A percentile compares a stretch with the other conserved stretches of the same genome.
Evolutionary conservation across 805 yeast genomes (phyloP).

Genomic region (Ogataea pini): DNA sequence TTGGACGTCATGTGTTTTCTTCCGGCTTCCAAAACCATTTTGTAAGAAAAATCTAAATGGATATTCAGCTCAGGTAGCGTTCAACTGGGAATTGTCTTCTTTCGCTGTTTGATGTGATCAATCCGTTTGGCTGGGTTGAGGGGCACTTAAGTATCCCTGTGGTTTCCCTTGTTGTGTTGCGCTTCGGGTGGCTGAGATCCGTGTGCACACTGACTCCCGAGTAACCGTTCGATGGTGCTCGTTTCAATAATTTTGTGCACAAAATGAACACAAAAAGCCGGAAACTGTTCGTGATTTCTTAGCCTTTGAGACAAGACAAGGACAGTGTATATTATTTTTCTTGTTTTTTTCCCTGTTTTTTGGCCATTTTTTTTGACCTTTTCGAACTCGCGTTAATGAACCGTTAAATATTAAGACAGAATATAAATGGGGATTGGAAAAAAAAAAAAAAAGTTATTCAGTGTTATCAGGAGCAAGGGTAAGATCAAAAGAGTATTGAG

Average conservation of each 20-base stretch:
- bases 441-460: not conserved
- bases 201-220: not conserved
- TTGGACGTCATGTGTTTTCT: constrained; percentile 21
- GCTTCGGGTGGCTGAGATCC: not conserved
- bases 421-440: no score
- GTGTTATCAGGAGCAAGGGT: not conserved
- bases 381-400: constrained; percentile 1
- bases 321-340: not conserved
- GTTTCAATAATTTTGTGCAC: not conserved
- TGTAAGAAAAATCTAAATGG: not conserved
- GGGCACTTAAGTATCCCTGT: not conserved
- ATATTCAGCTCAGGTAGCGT: no score
- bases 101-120: no score
- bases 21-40: constrained; percentile 20
- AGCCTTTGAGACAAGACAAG: not conserved
- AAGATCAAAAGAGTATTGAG: no score
- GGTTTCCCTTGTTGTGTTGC: not conserved
- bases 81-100: no score
- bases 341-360: not conserved
- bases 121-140: not conserved
- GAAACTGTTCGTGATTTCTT: not conserved
- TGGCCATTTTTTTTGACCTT: not conserved
- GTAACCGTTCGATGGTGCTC: not conserved
- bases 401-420: constrained; percentile 5
- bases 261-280: not conserved